A percentile compares a stretch with the other conserved stretches of the same genome.
Conservation (phyloP, 225 moss, liverwort and hornwort genomes). For the Pseudoscleropodium purum region DNA sequence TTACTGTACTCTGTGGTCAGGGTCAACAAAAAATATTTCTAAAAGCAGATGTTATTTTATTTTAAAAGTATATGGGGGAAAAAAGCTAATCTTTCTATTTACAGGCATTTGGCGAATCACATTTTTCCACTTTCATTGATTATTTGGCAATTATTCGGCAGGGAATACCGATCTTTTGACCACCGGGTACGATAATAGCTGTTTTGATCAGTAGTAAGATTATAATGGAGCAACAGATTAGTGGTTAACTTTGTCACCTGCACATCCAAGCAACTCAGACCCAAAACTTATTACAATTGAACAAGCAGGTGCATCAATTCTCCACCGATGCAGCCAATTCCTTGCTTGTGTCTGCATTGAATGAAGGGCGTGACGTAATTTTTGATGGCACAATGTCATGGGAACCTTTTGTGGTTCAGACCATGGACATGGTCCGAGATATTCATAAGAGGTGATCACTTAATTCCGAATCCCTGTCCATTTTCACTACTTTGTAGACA, state of each 20-base stretch:
- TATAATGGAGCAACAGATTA: not conserved
- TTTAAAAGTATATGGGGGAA: not conserved
- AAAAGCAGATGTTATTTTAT: not conserved
- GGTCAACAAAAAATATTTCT: not conserved
- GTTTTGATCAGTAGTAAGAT: not conserved
- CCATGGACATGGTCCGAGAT: not conserved
- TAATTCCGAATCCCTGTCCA: not conserved
- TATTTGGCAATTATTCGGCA: not conserved
- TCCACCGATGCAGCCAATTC: not conserved
- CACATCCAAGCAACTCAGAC: not conserved
- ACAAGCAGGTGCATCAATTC: not conserved
- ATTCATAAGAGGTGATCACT: not conserved
- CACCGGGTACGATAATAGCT: not conserved
- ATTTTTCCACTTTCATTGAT: not conserved
- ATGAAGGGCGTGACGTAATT: not conserved
- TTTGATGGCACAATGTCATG: not conserved
- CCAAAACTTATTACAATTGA: not conserved
- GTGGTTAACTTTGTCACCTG: not conserved
- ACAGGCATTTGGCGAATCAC: not conserved
- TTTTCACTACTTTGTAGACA: not conserved
- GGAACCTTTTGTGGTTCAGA: not conserved
- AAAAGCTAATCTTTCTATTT: not conserved
- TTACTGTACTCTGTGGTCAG: not conserved
- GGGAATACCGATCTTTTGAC: not conserved
- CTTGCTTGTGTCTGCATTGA: not conserved